phyloP scores from a whole-genome alignment of 306 rosid genomes.

The Gillenia trifoliata region DNA sequence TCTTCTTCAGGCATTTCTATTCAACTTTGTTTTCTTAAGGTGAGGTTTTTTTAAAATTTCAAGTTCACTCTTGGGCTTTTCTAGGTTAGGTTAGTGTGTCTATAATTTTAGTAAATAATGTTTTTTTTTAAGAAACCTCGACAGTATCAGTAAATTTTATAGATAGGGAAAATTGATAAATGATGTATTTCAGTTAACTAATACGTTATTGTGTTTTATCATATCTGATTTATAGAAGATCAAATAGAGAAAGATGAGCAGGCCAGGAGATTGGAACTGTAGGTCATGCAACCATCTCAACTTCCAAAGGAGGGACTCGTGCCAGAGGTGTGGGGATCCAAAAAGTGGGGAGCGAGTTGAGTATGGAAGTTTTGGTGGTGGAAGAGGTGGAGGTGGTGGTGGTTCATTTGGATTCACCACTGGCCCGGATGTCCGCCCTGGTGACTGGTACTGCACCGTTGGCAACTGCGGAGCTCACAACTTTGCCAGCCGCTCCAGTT shows the following conservation, averaged over 20 bases:
- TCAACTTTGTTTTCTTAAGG: constrained; percentile 15
- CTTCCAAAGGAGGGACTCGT: constrained; percentile 81
- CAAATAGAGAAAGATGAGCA: constrained; percentile 39
- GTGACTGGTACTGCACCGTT: constrained; percentile 83
- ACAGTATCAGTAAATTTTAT: no score
- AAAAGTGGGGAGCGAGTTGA: constrained; percentile 30
- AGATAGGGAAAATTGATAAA: no score
- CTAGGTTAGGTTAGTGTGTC: background rate
- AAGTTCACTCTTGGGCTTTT: background rate
- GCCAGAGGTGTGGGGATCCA: constrained; percentile 72
- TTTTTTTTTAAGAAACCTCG: no score
- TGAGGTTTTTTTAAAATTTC: background rate
- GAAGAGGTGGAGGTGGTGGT: constrained; percentile 31
- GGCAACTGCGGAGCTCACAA: constrained; percentile 86
- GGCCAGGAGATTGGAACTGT: constrained; percentile 98
- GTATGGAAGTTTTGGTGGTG: constrained; percentile 37
- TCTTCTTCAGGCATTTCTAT: constrained; percentile 1
- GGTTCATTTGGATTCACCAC: constrained; percentile 61
- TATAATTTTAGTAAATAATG: background rate
- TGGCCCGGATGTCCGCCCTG: constrained; percentile 85
- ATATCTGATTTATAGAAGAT: background rate
- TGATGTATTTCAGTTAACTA: background rate
- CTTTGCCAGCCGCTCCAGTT: constrained; percentile 88
- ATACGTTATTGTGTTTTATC: background rate
- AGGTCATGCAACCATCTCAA: constrained; percentile 83